Base-by-base conservation (phyloP, 208 protist genomes). In the Leptomonas pyrrhocoris region DNA sequence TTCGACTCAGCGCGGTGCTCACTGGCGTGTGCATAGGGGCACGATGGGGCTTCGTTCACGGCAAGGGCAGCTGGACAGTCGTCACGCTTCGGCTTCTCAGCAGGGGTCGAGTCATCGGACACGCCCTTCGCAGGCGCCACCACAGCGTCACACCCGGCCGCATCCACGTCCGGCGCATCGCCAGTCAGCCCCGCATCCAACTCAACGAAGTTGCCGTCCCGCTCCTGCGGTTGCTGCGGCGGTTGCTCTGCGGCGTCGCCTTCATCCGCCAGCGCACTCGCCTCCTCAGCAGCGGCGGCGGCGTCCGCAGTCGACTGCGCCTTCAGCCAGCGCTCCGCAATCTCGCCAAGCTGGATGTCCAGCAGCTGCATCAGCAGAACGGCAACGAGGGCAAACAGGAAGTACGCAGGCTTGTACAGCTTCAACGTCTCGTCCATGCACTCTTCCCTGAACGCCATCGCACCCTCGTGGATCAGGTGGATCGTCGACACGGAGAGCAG, bases 331-430 rank as follows among this genome's bases (percentile, higher is more conserved):
- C 56, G 43, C 55, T 81, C 66, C 11, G 68, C 40, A 28, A 74
- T 43, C 12, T 27, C 25, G 43, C 68, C 80, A 23, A 85, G 54
- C 54, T 79, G 18, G n/a, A 79, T 23, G 56, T 85, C 75, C 6
- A 81, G 13, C 25, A 66, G 38, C 28, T 85, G 74, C 76, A 86
- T 83, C 18, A 79, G 7, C 36, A 86, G 38, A 2, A 74, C 81
- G 2, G 76, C 67, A 31, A 75, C 40, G 58, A 86, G 57, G 12
- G 81, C 76, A 61, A 86, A 80, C 25, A 86, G 55, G 31, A 86
- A 67, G 27, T 74, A 60, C 31, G 73, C 83, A 1, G 77, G 76
- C 31, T 69, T 55, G 61, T 80, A 86, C 21, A 69, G 68, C 43
- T 77, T 43, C 42, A 55, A 54, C 23, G 79, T 80, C 8, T 38